Percentiles rank a stretch among this genome's conserved stretches.
Evolutionary conservation across 148 eudicot species (phyloP).

Genomic region (Fagopyrum tataricum): DNA sequence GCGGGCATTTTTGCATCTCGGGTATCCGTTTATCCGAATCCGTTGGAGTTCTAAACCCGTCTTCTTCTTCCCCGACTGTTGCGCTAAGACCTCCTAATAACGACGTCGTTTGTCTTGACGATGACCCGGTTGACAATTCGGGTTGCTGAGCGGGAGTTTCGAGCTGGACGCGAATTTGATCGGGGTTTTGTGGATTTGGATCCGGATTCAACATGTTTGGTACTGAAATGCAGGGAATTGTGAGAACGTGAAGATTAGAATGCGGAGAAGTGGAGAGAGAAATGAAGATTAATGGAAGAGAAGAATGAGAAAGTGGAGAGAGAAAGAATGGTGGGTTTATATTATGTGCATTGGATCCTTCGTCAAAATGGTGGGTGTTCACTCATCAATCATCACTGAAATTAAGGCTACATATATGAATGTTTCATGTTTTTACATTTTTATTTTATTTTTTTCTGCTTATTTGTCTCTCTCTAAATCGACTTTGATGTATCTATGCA

Average conservation of each 20-base stretch:
- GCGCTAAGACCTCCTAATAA: slow-evolving; percentile 3
- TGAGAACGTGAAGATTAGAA: neutral
- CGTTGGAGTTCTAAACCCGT: slow-evolving; percentile 45
- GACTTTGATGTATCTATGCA: neutral
- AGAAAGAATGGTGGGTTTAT: neutral
- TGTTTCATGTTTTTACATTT: neutral
- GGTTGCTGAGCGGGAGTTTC: neutral
- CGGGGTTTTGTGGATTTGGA: neutral
- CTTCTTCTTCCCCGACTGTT: slow-evolving; percentile 1
- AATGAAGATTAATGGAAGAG: neutral
- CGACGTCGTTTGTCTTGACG: neutral
- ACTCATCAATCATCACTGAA: slow-evolving; percentile 1
- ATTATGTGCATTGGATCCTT: slow-evolving; percentile 31
- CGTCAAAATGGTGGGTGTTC: slow-evolving; percentile 14
- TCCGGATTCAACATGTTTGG: neutral
- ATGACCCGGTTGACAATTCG: neutral
- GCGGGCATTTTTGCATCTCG: slow-evolving; percentile 33
- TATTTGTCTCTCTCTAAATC: neutral
- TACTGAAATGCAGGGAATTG: neutral
- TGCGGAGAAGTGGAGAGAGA: neutral
- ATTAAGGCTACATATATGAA: neutral
- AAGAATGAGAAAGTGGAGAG: slow-evolving; percentile 9
- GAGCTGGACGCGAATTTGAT: neutral
- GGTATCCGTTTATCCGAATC: slow-evolving; percentile 37
- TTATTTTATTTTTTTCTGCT: neutral